phyloP scores from a whole-genome alignment of 495 filamentous ascomycete species.

The Aspergillus egyptiacus region DNA sequence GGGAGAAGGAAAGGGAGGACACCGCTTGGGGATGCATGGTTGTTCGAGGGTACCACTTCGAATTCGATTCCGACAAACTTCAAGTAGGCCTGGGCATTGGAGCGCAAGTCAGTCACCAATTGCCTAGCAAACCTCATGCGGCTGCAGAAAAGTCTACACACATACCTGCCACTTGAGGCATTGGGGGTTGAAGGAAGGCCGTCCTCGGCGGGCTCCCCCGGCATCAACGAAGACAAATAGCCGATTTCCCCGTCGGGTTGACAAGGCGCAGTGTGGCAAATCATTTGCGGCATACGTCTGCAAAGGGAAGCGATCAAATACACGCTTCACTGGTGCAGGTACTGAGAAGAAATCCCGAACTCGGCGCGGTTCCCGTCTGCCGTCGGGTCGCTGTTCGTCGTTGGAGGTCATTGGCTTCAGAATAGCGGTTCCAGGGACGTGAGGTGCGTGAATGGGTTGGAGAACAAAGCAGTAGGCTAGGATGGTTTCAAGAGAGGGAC shows the following conservation, averaged over 20 bases:
- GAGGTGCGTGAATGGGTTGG: neutral
- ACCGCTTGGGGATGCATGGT: slow-evolving; percentile 88
- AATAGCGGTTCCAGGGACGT: neutral
- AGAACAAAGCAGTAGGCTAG: neutral
- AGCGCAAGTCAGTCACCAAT: neutral
- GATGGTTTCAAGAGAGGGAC: neutral
- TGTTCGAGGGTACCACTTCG: slow-evolving; percentile 66
- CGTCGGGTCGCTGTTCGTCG: slow-evolving; percentile 21
- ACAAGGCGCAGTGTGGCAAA: slow-evolving; percentile 61
- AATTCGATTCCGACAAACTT: slow-evolving; percentile 69
- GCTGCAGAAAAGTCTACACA: neutral
- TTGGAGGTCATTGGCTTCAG: slow-evolving; percentile 32
- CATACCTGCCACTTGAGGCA: slow-evolving; percentile 96
- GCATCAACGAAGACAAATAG: slow-evolving; percentile 75
- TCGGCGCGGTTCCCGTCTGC: slow-evolving; percentile 15
- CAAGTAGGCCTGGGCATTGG: slow-evolving; percentile 64
- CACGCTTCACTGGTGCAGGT: slow-evolving; percentile 66
- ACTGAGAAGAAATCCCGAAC: slow-evolving; percentile 52
- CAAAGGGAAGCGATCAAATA: slow-evolving; percentile 83
- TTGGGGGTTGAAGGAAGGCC: slow-evolving; percentile 82
- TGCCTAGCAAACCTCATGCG: neutral
- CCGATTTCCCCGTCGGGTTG: slow-evolving; percentile 43
- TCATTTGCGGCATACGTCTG: slow-evolving; percentile 69
- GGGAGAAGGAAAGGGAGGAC: slow-evolving; percentile 83
- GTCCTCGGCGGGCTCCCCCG: slow-evolving; percentile 52